These are phyloP conservation scores for Senecio squalidus DNA, from an alignment of 140 eudicot genomes.

Conservation along the genomic window DNA sequence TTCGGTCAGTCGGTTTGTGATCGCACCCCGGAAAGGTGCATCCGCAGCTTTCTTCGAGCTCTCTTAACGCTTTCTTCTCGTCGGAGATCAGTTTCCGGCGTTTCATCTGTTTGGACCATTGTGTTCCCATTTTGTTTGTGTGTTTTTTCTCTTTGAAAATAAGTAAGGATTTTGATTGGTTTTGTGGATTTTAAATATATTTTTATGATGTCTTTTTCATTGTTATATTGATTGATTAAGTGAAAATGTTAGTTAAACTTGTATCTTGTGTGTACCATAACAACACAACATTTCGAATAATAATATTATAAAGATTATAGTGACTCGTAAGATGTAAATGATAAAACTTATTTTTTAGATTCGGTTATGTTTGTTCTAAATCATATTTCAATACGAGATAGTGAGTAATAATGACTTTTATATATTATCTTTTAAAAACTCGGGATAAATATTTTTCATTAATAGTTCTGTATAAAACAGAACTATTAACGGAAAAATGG, in stretches of 20 bases:
- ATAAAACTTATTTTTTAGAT: too few species aligned
- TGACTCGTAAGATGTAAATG: too few species aligned
- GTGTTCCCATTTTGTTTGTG: slow-evolving; percentile 58
- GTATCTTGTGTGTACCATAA: slow-evolving; percentile 14
- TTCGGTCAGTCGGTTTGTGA: slow-evolving; percentile 62
- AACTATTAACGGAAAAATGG: too few species aligned
- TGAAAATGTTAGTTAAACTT: slow-evolving; percentile 3
- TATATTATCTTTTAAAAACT: too few species aligned
- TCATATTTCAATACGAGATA: too few species aligned
- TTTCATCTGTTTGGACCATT: slow-evolving; percentile 60
- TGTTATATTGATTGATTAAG: slow-evolving; percentile 18
- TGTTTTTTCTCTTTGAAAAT: background rate
- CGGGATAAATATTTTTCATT: too few species aligned
- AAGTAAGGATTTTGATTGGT: slow-evolving; percentile 19
- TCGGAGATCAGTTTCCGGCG: slow-evolving; percentile 48
- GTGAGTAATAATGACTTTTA: too few species aligned
- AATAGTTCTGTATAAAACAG: too few species aligned
- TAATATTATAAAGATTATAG: too few species aligned
- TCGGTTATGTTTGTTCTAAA: too few species aligned
- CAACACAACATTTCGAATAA: too few species aligned
- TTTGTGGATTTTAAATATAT: background rate
- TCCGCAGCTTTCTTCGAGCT: slow-evolving; percentile 46
- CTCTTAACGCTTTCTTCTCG: slow-evolving; percentile 53
- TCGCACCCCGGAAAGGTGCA: slow-evolving; percentile 66
- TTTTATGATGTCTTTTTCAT: slow-evolving; percentile 21